Conservation (phyloP, 257 asterid species). For the Solanum sejunctum region DNA sequence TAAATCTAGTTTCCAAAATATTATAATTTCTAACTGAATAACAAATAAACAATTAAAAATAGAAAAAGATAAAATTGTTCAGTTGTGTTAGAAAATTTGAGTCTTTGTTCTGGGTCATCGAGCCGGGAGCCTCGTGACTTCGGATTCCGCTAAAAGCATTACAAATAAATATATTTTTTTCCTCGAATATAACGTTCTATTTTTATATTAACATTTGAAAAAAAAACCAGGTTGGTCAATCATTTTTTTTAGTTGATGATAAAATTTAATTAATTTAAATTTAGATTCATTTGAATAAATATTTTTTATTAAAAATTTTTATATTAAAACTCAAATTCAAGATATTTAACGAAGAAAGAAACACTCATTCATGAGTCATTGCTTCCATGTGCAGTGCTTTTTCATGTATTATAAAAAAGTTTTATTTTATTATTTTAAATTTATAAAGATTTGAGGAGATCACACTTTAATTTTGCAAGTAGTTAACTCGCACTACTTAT, state of each 20-base stretch:
- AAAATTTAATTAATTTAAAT: background rate
- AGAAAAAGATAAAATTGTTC: background rate
- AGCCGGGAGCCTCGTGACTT: slow-evolving; percentile 20
- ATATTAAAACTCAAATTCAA: too few relatives aligned
- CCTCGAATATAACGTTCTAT: background rate
- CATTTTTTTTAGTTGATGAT: background rate
- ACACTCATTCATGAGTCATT: too few relatives aligned
- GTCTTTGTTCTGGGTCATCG: slow-evolving; percentile 11
- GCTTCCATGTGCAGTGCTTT: background rate
- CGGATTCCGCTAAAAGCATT: slow-evolving; percentile 5
- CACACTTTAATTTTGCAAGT: background rate
- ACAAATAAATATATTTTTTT: background rate
- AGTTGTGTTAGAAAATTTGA: background rate
- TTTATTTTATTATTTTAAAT: background rate
- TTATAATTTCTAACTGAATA: background rate
- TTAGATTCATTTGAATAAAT: rapidly evolving
- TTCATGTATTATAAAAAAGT: background rate
- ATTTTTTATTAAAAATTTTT: too few relatives aligned
- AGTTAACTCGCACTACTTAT: background rate
- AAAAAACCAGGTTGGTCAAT: background rate
- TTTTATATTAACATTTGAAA: background rate
- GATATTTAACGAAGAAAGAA: too few relatives aligned
- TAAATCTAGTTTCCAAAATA: background rate
- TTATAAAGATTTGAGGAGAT: background rate
- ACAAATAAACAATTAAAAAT: background rate